phyloP scores from a whole-genome alignment of 768 basidiomycete genomes.

The Dioszegia aurantiaca region DNA sequence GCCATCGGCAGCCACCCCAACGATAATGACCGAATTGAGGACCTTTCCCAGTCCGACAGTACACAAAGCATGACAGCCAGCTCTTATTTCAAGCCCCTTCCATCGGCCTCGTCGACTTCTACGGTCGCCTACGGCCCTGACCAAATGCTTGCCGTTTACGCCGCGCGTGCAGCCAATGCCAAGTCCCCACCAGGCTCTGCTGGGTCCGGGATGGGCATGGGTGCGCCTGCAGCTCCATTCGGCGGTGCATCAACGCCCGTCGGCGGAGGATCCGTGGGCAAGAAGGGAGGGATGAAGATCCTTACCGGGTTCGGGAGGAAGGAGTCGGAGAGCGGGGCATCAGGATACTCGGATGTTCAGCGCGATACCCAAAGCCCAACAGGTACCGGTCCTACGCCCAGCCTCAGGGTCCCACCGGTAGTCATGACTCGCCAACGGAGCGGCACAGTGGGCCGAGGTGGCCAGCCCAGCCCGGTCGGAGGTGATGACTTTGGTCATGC shows the following conservation, averaged over 20 bases:
- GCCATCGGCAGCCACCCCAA: conserved; percentile 3
- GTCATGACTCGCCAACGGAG: conserved; percentile 14
- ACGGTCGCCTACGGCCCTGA: conserved; percentile 47
- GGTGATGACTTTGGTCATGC: conserved; percentile 11
- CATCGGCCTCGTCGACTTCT: conserved; percentile 13
- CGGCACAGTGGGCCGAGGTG: conserved; percentile 8
- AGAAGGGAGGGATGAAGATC: conserved; percentile 25
- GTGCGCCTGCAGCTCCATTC: conserved; percentile 8
- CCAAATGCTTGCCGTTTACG: conserved; percentile 51
- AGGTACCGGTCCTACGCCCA: not conserved
- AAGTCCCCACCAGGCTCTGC: conserved; percentile 9
- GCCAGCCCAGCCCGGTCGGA: conserved; percentile 1
- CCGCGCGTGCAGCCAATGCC: conserved; percentile 35
- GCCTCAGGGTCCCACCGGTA: conserved; percentile 12
- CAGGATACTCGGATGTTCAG: not conserved
- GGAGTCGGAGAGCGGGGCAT: not conserved
- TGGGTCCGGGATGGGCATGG: conserved; percentile 6
- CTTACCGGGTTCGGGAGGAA: conserved; percentile 23
- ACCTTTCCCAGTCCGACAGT: conserved; percentile 18
- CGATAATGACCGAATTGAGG: conserved; percentile 35
- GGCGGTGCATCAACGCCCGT: conserved; percentile 12
- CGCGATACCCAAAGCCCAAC: conserved; percentile 4
- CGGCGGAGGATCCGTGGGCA: conserved; percentile 14
- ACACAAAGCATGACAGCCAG: not conserved
- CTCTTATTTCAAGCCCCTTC: conserved; percentile 10